Evolutionary conservation across 176 grass and related monocot genomes (phyloP).

Genomic region (Cocos nucifera): DNA sequence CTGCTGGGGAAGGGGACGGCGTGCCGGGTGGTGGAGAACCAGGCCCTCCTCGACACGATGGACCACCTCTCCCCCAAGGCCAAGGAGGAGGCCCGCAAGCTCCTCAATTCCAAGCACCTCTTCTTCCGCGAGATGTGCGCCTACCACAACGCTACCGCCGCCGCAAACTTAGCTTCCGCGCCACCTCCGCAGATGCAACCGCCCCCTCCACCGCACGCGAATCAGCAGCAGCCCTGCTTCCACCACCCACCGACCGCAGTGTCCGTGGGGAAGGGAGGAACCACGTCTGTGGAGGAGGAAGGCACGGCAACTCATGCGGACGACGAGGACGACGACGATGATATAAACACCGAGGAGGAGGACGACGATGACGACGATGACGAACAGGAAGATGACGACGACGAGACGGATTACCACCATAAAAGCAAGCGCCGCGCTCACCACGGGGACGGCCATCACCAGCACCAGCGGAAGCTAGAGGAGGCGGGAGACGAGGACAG

Average conservation of each 20-base stretch:
- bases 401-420: neutral
- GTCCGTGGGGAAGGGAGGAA: neutral
- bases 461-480: slow-evolving; percentile 5
- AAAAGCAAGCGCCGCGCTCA: slow-evolving; percentile 1
- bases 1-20: slow-evolving; percentile 76
- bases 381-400: slow-evolving; percentile 19
- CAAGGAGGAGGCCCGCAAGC: slow-evolving; percentile 86
- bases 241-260: slow-evolving; percentile 2
- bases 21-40: slow-evolving; percentile 79
- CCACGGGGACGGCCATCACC: neutral
- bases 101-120: slow-evolving; percentile 92
- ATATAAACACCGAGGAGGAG: neutral
- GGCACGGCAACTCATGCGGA: slow-evolving; percentile 7
- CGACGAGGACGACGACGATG: slow-evolving; percentile 33
- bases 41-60: slow-evolving; percentile 62
- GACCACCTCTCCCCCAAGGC: slow-evolving; percentile 49
- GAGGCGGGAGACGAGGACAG: slow-evolving; percentile 24
- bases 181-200: neutral
- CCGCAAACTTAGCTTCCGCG: too few relatives aligned
- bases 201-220: neutral
- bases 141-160: slow-evolving; percentile 60
- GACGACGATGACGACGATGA: slow-evolving; percentile 3
- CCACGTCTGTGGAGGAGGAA: neutral
- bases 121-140: slow-evolving; percentile 98
- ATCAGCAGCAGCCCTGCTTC: slow-evolving; percentile 19